Percentiles rank a stretch among this genome's conserved stretches.
phyloP scores from a whole-genome alignment of 352 stramenopile species.

The Phytophthora boehmeriae region DNA sequence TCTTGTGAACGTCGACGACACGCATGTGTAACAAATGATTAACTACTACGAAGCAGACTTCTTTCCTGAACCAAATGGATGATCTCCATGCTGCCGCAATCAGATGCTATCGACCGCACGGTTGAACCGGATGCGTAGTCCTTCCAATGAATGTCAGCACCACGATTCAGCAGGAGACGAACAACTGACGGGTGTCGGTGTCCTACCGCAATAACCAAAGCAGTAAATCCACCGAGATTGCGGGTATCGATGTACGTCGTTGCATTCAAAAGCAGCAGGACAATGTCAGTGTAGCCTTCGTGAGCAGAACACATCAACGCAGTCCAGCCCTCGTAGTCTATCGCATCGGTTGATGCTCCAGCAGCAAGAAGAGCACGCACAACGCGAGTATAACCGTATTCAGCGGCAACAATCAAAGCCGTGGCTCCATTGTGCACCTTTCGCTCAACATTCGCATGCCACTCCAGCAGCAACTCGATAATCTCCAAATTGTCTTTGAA shows the following conservation, averaged over 20 bases:
- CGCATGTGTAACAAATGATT: not conserved
- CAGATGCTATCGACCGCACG: conserved; percentile 22
- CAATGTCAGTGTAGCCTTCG: conserved; percentile 22
- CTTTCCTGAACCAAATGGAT: conserved; percentile 15
- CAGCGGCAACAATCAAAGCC: conserved; percentile 19
- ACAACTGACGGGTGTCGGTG: conserved; percentile 18
- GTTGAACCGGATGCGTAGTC: conserved; percentile 28
- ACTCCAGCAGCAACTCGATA: conserved; percentile 13
- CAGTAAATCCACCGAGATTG: conserved; percentile 24
- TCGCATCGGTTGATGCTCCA: conserved; percentile 17
- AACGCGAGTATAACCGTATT: conserved; percentile 15
- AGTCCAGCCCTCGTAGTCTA: conserved; percentile 29
- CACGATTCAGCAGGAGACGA: conserved; percentile 21
- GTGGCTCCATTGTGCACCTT: conserved; percentile 18
- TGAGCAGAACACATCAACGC: conserved; percentile 34
- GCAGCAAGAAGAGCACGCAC: conserved; percentile 21
- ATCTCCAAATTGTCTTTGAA: conserved; percentile 23
- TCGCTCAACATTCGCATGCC: conserved; percentile 8
- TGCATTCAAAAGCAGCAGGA: conserved; percentile 17
- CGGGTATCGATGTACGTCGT: conserved; percentile 12
- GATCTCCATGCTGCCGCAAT: conserved; percentile 18
- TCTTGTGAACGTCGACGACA: not conserved
- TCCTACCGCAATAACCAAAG: conserved; percentile 24
- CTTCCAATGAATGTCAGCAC: conserved; percentile 25
- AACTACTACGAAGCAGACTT: conserved; percentile 11